A percentile compares a stretch with the other conserved stretches of the same genome.
Conservation (phyloP, 2,329 filamentous ascomycete genomes). For the Dothideomycetes sp. region DNA sequence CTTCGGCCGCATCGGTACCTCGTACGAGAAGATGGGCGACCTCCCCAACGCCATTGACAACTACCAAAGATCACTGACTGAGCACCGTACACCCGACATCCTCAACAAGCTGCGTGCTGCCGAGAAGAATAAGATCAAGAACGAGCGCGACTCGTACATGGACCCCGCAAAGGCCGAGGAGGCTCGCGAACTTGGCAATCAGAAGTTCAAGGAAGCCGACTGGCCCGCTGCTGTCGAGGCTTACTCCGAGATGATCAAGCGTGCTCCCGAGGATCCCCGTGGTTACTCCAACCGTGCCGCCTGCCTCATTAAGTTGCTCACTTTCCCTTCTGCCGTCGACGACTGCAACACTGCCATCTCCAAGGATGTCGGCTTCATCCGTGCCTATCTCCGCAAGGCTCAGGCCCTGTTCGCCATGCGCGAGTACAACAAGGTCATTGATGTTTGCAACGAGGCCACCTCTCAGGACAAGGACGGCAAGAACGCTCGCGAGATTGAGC, state of each 20-base stretch:
- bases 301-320: constrained; percentile 91
- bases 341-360: constrained; percentile 90
- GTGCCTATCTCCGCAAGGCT: constrained; percentile 92
- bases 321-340: constrained; percentile 84
- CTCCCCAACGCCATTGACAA: constrained; percentile 70
- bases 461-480: constrained; percentile 69
- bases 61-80: constrained; percentile 89
- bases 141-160: constrained; percentile 70
- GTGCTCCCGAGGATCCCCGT: constrained; percentile 81
- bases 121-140: constrained; percentile 75
- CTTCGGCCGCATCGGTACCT: constrained; percentile 89
- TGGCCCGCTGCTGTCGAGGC: constrained; percentile 92
- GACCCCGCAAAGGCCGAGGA: constrained; percentile 89
- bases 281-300: constrained; percentile 97
- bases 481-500: constrained; percentile 84
- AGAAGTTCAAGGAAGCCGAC: constrained; percentile 93
- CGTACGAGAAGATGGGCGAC: constrained; percentile 85
- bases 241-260: constrained; percentile 95
- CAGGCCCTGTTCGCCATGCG: constrained; percentile 96
- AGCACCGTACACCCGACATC: constrained; percentile 92
- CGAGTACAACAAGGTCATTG: constrained; percentile 91
- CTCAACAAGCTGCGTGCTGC: constrained; percentile 84
- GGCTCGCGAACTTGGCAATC: constrained; percentile 87
- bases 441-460: constrained; percentile 74
- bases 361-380: constrained; percentile 84